phyloP scores from a whole-genome alignment of 148 eudicot genomes.

The Vaccinium macrocarpon region DNA sequence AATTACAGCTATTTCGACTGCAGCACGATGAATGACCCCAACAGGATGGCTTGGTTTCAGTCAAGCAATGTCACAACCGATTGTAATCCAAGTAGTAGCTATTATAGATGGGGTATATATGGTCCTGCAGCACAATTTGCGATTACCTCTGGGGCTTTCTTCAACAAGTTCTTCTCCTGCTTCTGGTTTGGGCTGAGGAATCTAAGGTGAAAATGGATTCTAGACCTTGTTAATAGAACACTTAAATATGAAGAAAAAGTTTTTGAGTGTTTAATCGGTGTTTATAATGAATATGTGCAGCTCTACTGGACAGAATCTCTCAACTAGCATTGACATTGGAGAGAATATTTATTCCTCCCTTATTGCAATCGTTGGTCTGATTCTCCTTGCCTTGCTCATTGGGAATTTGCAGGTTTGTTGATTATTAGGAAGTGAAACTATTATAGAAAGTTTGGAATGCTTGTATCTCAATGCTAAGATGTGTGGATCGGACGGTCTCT shows the following conservation, averaged over 20 bases:
- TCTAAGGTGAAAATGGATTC: slow-evolving; percentile 47
- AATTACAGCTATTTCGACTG: slow-evolving; percentile 54
- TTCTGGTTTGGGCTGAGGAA: slow-evolving; percentile 94
- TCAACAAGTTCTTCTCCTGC: slow-evolving; percentile 71
- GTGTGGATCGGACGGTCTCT: background rate
- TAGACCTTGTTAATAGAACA: background rate
- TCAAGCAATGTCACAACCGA: slow-evolving; percentile 49
- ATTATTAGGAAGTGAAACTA: background rate
- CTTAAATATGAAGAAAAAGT: background rate
- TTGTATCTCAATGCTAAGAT: background rate
- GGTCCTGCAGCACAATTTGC: slow-evolving; percentile 46
- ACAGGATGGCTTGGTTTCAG: slow-evolving; percentile 46
- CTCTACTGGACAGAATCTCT: slow-evolving; percentile 62
- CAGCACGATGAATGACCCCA: slow-evolving; percentile 26
- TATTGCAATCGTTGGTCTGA: slow-evolving; percentile 63
- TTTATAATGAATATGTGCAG: slow-evolving; percentile 33
- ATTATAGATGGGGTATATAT: slow-evolving; percentile 63
- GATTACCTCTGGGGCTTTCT: slow-evolving; percentile 45
- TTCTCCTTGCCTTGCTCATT: slow-evolving; percentile 71
- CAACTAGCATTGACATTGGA: slow-evolving; percentile 65
- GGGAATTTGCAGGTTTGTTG: slow-evolving; percentile 86
- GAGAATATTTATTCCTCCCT: slow-evolving; percentile 64
- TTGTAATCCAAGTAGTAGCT: slow-evolving; percentile 41
- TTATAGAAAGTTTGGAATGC: background rate
- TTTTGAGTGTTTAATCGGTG: background rate